Evolutionary conservation across 352 stramenopile genomes (phyloP).

Genomic region (Pythium scleroteichum): DNA sequence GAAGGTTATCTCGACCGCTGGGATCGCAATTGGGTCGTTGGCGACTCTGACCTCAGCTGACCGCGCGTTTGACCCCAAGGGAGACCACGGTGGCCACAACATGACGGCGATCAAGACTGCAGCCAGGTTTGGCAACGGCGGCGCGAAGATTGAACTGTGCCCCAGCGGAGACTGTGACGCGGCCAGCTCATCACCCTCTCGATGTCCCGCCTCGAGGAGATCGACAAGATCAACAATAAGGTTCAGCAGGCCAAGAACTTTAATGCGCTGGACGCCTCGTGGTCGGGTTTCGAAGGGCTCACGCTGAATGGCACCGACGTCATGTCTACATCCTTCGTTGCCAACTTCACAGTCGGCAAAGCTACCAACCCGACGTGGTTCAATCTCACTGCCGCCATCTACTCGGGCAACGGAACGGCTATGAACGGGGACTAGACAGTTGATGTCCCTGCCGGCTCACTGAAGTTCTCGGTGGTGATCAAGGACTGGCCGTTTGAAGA

Average conservation of each 20-base stretch:
- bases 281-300: constrained; percentile 26
- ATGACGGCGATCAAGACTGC: constrained; percentile 30
- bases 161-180: constrained; percentile 25
- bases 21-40: too few species aligned
- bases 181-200: constrained; percentile 22
- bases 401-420: constrained; percentile 28
- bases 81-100: too few species aligned
- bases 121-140: constrained; percentile 34
- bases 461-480: constrained; percentile 50
- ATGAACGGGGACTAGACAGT: constrained; percentile 37
- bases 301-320: constrained; percentile 23
- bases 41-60: too few species aligned
- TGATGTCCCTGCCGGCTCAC: constrained; percentile 33
- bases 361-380: constrained; percentile 14
- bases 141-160: constrained; percentile 44
- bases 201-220: constrained; percentile 36
- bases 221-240: constrained; percentile 5
- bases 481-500: constrained; percentile 32
- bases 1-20: too few species aligned
- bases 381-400: constrained; percentile 45
- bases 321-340: constrained; percentile 32
- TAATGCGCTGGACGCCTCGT: constrained; percentile 26
- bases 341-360: constrained; percentile 15
- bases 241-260: constrained; percentile 28
- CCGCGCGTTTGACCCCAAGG: too few species aligned